Evolutionary conservation across 2,329 filamentous ascomycete species (phyloP).

Genomic region (Colletotrichum musicola): DNA sequence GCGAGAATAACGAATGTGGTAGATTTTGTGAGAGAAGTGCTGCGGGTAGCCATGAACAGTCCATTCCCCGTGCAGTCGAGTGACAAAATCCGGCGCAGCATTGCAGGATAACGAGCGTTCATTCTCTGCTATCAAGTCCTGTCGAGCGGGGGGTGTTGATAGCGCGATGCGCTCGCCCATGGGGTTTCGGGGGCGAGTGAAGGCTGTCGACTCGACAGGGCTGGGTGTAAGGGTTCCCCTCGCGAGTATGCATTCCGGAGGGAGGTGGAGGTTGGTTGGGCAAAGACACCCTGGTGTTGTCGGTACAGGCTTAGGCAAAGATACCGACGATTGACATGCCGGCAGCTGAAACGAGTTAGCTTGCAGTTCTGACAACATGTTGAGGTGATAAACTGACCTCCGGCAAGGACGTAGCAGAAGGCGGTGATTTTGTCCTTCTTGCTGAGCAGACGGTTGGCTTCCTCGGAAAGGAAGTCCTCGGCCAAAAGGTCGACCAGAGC

Average conservation of each 20-base stretch:
- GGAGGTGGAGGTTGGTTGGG: background rate
- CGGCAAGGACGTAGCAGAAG: conserved; percentile 63
- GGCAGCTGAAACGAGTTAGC: conserved; percentile 47
- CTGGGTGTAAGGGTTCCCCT: background rate
- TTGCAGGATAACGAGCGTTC: conserved; percentile 19
- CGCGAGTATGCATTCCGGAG: conserved; percentile 8
- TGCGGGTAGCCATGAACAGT: conserved; percentile 9
- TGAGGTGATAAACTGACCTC: conserved; percentile 56
- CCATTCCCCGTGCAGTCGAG: conserved; percentile 9
- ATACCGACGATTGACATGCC: conserved; percentile 62
- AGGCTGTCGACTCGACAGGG: background rate
- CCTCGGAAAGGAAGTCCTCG: conserved; percentile 74
- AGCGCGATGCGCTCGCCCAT: background rate
- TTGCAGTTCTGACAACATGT: conserved; percentile 19
- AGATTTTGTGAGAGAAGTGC: conserved; percentile 29
- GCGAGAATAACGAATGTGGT: conserved; percentile 36
- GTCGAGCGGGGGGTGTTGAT: background rate
- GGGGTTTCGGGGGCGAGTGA: background rate
- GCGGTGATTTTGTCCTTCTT: conserved; percentile 66
- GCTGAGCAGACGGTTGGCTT: conserved; percentile 62
- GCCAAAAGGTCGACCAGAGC: conserved; percentile 73
- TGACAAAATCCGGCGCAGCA: conserved; percentile 31
- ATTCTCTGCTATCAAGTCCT: conserved; percentile 31
- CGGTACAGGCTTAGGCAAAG: conserved; percentile 52
- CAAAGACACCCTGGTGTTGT: background rate